Conservation (phyloP, 2,329 filamentous ascomycete genomes). For the Calonectria honghensis region DNA sequence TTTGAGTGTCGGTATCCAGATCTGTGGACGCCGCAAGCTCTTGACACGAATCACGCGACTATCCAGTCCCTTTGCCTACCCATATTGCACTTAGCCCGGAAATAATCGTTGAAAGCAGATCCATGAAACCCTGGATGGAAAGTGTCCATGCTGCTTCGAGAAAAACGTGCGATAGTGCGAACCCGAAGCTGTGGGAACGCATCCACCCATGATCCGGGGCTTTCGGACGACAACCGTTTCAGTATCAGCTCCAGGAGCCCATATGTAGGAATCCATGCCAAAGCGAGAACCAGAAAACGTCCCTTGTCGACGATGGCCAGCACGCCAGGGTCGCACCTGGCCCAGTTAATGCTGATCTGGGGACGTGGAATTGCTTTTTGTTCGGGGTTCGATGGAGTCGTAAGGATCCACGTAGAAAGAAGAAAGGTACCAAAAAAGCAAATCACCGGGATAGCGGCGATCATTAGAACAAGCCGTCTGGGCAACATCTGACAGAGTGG, state of each 20-base stretch:
- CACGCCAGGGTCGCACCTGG: constrained; percentile 34
- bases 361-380: constrained; percentile 29
- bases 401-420: constrained; percentile 10
- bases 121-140: constrained; percentile 34
- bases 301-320: constrained; percentile 39
- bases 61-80: constrained; percentile 25
- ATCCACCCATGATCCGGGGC: constrained; percentile 38
- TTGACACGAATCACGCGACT: constrained; percentile 41
- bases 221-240: constrained; percentile 50
- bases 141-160: constrained; percentile 41
- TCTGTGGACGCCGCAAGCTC: constrained; percentile 29
- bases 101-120: constrained; percentile 38
- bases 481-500: constrained; percentile 9
- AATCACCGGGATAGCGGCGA: not conserved
- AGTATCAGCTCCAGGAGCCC: constrained; percentile 50
- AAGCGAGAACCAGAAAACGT: constrained; percentile 34
- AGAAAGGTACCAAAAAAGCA: not conserved
- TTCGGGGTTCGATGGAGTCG: constrained; percentile 5
- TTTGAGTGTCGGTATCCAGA: constrained; percentile 33
- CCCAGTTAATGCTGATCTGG: constrained; percentile 31
- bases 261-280: constrained; percentile 42
- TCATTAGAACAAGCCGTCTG: constrained; percentile 1
- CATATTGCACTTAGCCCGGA: constrained; percentile 19
- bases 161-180: constrained; percentile 37
- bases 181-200: constrained; percentile 49